phyloP scores from a whole-genome alignment of 2,329 filamentous ascomycete genomes.

The Albophoma yamanashiensis region DNA sequence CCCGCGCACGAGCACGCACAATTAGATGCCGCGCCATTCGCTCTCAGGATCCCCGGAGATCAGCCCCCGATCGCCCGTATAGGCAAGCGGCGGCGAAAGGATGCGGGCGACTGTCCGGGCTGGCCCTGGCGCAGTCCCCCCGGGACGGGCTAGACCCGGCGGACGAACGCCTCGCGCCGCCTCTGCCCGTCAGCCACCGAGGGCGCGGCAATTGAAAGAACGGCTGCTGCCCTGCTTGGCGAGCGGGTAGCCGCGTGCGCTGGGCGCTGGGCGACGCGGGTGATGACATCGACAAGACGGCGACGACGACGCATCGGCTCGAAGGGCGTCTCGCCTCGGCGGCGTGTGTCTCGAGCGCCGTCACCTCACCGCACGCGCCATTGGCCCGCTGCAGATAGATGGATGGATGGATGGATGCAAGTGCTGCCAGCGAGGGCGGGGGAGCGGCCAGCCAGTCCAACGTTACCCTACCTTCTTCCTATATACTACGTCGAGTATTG shows the following conservation, averaged over 20 bases:
- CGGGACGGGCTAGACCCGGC: background rate
- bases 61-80: background rate
- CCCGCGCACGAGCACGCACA: background rate
- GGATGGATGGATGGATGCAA: no score
- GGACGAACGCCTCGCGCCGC: background rate
- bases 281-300: background rate
- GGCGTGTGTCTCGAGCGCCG: background rate
- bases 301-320: background rate
- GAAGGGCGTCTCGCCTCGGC: background rate
- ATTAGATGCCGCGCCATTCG: background rate
- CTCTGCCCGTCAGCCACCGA: background rate
- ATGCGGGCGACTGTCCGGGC: background rate
- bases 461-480: no score
- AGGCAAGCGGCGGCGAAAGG: background rate
- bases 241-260: no score
- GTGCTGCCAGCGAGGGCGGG: background rate
- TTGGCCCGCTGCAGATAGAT: background rate
- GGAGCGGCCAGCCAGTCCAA: background rate
- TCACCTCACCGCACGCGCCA: background rate
- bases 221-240: no score
- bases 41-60: background rate
- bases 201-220: background rate
- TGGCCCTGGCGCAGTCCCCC: background rate
- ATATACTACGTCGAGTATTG: no score
- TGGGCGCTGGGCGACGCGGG: background rate